Evolutionary conservation across 331 rosid genomes (phyloP).

Genomic region (Saraca asoca): DNA sequence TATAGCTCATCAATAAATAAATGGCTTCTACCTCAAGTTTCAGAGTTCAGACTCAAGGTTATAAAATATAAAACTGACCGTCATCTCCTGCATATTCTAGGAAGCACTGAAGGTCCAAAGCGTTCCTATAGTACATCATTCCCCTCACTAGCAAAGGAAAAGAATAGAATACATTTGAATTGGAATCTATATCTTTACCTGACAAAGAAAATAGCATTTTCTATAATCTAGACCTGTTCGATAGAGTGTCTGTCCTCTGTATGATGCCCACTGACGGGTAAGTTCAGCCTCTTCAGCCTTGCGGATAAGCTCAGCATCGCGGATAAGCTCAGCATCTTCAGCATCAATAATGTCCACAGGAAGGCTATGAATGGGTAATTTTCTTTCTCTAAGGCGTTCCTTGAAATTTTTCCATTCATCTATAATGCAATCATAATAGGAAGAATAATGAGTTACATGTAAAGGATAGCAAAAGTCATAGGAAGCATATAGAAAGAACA

Average conservation of each 20-base stretch:
- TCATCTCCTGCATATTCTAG: constrained; percentile 62
- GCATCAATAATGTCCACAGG: too few relatives aligned
- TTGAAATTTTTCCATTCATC: constrained; percentile 88
- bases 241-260: constrained; percentile 91
- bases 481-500: constrained; percentile 36
- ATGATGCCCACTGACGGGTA: constrained; percentile 85
- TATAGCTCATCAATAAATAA: constrained; percentile 24
- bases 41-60: too few relatives aligned
- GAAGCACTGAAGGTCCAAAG: constrained; percentile 70
- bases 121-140: constrained; percentile 90
- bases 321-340: constrained; percentile 35
- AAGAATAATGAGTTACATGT: constrained; percentile 25
- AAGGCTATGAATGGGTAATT: too few relatives aligned
- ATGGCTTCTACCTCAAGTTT: not conserved
- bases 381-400: constrained; percentile 58
- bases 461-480: constrained; percentile 18
- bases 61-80: constrained; percentile 51
- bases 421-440: constrained; percentile 32
- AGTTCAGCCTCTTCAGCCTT: constrained; percentile 46
- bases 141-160: constrained; percentile 74
- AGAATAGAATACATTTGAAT: constrained; percentile 21
- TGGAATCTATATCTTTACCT: not conserved
- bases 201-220: constrained; percentile 22
- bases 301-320: too few relatives aligned
- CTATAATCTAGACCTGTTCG: constrained; percentile 76